Conservation (phyloP, 441 rosid genomes). For the Breynia disticha region DNA sequence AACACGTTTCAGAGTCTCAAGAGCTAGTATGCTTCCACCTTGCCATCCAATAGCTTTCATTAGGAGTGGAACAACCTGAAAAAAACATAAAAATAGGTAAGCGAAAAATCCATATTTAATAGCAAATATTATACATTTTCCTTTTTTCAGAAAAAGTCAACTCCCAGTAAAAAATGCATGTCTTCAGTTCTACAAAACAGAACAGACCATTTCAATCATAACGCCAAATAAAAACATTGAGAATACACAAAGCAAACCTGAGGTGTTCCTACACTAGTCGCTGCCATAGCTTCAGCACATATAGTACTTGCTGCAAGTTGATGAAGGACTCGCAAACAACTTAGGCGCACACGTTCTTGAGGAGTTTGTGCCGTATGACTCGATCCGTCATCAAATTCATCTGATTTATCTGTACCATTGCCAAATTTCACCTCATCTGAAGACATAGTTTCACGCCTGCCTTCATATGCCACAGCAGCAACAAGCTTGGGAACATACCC, state of each 20-base stretch:
- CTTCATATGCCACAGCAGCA: slow-evolving; percentile 93
- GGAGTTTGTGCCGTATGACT: slow-evolving; percentile 69
- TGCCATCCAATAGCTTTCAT: slow-evolving; percentile 99
- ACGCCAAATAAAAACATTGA: not conserved
- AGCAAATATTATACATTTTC: not conserved
- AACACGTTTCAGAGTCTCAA: slow-evolving; percentile 94
- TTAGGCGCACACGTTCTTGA: slow-evolving; percentile 95
- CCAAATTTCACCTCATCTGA: slow-evolving; percentile 54
- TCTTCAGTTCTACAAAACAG: too few relatives aligned
- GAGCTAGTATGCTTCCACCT: slow-evolving; percentile 99
- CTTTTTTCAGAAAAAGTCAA: too few relatives aligned
- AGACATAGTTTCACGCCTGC: slow-evolving; percentile 89
- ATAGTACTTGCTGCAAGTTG: slow-evolving; percentile 97
- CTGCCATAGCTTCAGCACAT: slow-evolving; percentile 99
- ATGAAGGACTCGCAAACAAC: slow-evolving; percentile 96
- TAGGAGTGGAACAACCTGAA: slow-evolving; percentile 97
- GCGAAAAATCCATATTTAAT: not conserved
- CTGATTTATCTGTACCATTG: slow-evolving; percentile 28
- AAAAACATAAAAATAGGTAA: not conserved
- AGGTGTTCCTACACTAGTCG: slow-evolving; percentile 91
- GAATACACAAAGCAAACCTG: slow-evolving; percentile 43
- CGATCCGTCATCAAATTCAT: slow-evolving; percentile 54
- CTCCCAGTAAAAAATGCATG: too few relatives aligned
- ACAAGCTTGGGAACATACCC: slow-evolving; percentile 99
- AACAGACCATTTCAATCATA: too few relatives aligned